Evolutionary conservation across 2,329 filamentous ascomycete species (phyloP), one percentile per base, ranked within the genome.

Genomic region (Coleophoma crateriformis): DNA sequence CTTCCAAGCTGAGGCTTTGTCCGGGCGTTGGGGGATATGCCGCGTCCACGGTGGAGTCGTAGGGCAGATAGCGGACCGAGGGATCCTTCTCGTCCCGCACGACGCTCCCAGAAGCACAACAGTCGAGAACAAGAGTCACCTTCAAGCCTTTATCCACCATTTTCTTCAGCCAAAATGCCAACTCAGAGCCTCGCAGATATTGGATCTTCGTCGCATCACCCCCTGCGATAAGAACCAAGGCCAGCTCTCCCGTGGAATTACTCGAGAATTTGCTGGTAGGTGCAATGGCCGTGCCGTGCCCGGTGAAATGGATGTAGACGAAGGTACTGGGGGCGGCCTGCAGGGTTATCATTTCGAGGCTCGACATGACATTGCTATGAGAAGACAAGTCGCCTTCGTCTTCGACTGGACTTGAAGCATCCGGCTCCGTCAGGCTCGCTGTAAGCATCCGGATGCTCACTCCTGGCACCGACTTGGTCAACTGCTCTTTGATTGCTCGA

Each of bases 241-340:
- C 52, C 14, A 49, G 33, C 8, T 48, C 45, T 17, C 49, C 19
- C 12, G 37, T 54, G 20, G n/a, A 11, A 11, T 22, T 42, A 42
- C 51, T 57, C 13, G 40, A 46, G 12, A 50, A 45, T 12, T 39
- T 13, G 15, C 45, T 51, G 3, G 45, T 20, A 20, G 49, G 45
- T 12, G 32, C 38, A 17, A 46, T 45, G 3, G 40, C 35, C 4
- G 46, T 47, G 14, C 54, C 55, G 22, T 58, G 56, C 13, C 55
- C 57, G 13, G 53, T 57, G 50, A 56, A 58, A 19, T 60, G 58
- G 14, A 60, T 50, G 43, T 60, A 58, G 19, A 59, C 49, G 17
- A 52, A 41, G 37, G 58, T 53, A 22, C 47, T 44, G 13, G 49
- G 39, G 13, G 42, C n/a, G 13, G 56, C 54, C 22, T 48, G n/a